Conservation (phyloP, 768 basidiomycete species). For the Auriculariales sp. region DNA sequence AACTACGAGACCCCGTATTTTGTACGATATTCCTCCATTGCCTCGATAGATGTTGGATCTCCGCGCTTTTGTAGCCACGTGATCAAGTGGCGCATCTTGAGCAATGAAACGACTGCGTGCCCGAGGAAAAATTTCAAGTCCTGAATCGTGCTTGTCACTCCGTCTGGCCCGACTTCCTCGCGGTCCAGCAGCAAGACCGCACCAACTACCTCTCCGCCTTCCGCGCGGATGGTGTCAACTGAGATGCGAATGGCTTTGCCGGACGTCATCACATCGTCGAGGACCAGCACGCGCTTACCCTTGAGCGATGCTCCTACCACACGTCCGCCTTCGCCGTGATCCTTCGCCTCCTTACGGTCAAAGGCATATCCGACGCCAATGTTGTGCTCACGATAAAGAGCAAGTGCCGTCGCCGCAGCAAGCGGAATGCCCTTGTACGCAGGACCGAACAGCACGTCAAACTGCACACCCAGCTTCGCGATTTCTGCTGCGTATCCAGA, state of each 20-base stretch:
- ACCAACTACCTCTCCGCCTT: constrained; percentile 75
- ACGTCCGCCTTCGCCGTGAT: constrained; percentile 88
- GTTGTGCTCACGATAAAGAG: constrained; percentile 50
- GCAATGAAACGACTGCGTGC: constrained; percentile 63
- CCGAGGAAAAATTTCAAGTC: constrained; percentile 65
- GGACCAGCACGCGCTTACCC: constrained; percentile 69
- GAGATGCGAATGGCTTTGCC: constrained; percentile 80
- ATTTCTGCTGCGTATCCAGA: constrained; percentile 77
- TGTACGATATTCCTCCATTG: constrained; percentile 67
- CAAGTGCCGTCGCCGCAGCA: constrained; percentile 69
- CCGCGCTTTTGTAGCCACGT: constrained; percentile 64
- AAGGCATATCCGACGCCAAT: constrained; percentile 72
- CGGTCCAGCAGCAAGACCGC: constrained; percentile 79
- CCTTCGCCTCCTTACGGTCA: constrained; percentile 90
- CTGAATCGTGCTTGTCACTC: constrained; percentile 55
- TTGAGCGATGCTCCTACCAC: constrained; percentile 78
- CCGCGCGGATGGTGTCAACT: constrained; percentile 50
- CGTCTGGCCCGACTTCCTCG: constrained; percentile 68
- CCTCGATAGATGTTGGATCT: constrained; percentile 42
- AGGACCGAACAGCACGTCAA: constrained; percentile 88
- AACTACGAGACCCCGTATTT: no score
- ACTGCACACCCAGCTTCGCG: constrained; percentile 17
- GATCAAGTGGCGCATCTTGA: constrained; percentile 79
- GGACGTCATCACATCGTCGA: constrained; percentile 95
- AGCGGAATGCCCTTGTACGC: constrained; percentile 97